These are phyloP conservation scores for Lodderomyces pseudojiufengensis DNA, from an alignment of 1,139 yeast species.

Conservation along the genomic window DNA sequence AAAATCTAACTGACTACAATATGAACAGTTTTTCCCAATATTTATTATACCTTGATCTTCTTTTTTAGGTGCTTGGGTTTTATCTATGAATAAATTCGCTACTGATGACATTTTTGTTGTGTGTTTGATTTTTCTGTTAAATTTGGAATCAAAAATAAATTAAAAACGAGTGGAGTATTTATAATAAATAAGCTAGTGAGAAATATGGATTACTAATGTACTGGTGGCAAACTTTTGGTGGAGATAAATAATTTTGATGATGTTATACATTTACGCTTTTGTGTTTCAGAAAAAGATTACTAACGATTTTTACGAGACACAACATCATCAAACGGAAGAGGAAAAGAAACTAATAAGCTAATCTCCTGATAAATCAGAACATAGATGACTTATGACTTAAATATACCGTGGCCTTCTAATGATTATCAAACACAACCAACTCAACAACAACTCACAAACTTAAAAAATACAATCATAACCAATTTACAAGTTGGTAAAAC, in stretches of 20 bases:
- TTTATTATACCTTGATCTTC: constrained; percentile 53
- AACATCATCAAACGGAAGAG: background rate
- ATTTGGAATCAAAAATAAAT: too few relatives aligned
- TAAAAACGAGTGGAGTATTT: too few relatives aligned
- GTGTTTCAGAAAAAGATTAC: too few relatives aligned
- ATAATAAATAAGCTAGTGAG: too few relatives aligned
- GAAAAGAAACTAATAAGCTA: too few relatives aligned
- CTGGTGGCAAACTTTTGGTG: too few relatives aligned
- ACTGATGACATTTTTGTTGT: constrained; percentile 8
- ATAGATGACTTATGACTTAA: constrained; percentile 65
- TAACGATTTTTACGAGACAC: background rate
- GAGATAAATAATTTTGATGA: too few relatives aligned
- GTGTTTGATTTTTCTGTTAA: background rate
- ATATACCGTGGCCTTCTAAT: constrained; percentile 75
- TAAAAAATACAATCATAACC: constrained; percentile 53
- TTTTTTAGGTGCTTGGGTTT: constrained; percentile 20
- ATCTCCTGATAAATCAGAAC: too few relatives aligned
- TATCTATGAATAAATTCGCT: constrained; percentile 17
- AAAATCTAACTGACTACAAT: constrained; percentile 64
- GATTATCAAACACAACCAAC: constrained; percentile 43
- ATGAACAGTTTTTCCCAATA: constrained; percentile 64
- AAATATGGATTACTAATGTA: too few relatives aligned
- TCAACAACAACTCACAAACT: constrained; percentile 34
- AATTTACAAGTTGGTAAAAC: constrained; percentile 64
- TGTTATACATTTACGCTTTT: too few relatives aligned